Base-by-base conservation (phyloP, 1,284 basidiomycete species). In the Ceratobasidium theobromae region DNA sequence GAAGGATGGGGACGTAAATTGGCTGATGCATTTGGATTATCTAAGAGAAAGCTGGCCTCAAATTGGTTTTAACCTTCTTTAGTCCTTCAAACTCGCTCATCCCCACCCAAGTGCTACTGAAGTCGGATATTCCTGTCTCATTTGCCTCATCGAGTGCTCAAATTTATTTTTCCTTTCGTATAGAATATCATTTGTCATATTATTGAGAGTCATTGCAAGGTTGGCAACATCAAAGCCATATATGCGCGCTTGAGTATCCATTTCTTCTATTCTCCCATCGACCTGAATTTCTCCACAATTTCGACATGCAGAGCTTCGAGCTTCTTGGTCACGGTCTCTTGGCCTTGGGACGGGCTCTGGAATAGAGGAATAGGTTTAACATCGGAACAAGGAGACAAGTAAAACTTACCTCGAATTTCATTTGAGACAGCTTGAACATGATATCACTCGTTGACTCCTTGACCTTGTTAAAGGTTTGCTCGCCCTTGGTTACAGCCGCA, bases 391-490 rank as follows among this genome's bases (percentile, higher is more conserved):
- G 23, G 35, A 43, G 16, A 57, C 27, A 38, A 67, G 27, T 33
- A 4, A 45, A 11, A 73, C 84, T 46, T 70, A 90, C 92, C 87
- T 97, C 94, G 76, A 98, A 98, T 78, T 98, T 98, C 92, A 96
- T 95, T 79, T 98, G 95, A 62, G 94, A 96, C 30, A 99, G 85
- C 77, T 95, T 93, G 82, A 90, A 98, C 84, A 96, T 91, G 70
- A 97, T 77, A 72, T 99, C 96, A 64, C 83, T 80, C 12, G 93
- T 86, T 41, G 87, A 81, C 72, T 98, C 96, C 76, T 92, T 93
- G 77, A 98, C 89, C 81, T 88, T 93, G 65, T 87, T 81, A 76
- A 95, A 99, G n/a, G 95, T 97, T 70, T 94, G 79, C 72, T 96
- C 93, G 53, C 88, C 86, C 72, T 89, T 86, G 53, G 87, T 84